Evolutionary conservation across 306 rosid species (phyloP).

Genomic region (Vigna mungo): DNA sequence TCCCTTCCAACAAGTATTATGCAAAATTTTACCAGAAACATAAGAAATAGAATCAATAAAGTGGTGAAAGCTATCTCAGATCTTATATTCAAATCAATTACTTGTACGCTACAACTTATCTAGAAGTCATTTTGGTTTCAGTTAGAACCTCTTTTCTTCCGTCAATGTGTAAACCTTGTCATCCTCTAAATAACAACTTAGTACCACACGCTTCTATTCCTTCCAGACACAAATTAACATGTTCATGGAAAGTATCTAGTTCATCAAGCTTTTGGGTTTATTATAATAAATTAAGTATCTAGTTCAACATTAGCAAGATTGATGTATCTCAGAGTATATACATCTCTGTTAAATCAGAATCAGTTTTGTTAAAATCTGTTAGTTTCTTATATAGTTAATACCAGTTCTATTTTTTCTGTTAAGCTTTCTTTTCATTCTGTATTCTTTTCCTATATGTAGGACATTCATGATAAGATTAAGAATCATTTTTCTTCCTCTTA

Average conservation of each 20-base stretch:
- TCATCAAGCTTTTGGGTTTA: background rate
- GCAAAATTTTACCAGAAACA: background rate
- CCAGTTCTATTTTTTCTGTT: too few species aligned
- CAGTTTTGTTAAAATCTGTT: too few species aligned
- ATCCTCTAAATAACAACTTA: background rate
- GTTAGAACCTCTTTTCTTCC: too few species aligned
- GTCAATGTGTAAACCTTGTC: background rate
- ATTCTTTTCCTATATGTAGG: too few species aligned
- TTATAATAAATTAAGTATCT: slow-evolving; percentile 1
- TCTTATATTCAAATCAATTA: background rate
- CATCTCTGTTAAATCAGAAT: too few species aligned
- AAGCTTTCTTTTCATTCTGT: too few species aligned
- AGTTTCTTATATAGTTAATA: too few species aligned
- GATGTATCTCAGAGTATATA: background rate
- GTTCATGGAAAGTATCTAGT: background rate
- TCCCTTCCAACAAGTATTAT: background rate
- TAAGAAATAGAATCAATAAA: background rate
- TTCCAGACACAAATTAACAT: background rate
- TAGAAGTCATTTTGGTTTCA: background rate
- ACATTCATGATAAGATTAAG: too few species aligned
- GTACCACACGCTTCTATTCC: background rate
- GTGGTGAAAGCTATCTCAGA: background rate
- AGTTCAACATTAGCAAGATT: slow-evolving; percentile 30
- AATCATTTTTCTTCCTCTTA: too few species aligned
- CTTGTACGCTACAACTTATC: background rate